These are phyloP conservation scores for barrel medic (Medicago truncatula) DNA, from an alignment of 306 rosid species.

Conservation along the genomic window DNA sequence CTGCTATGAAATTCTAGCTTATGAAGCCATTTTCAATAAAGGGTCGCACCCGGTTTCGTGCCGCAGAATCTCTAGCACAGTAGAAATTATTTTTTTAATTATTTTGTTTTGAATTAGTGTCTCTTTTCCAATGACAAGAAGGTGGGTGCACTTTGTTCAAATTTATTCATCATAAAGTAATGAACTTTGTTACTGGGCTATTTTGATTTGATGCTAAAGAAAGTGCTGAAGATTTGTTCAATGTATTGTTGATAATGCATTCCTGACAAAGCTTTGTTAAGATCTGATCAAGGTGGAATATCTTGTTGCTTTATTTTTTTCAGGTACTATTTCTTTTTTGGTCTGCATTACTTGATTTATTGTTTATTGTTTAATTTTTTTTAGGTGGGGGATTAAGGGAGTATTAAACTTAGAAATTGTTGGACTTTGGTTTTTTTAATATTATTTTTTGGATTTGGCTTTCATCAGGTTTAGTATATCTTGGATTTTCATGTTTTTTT, in stretches of 20 bases:
- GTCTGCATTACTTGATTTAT: conserved; percentile 51
- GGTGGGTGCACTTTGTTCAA: conserved; percentile 40
- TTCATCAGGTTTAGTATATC: conserved; percentile 40
- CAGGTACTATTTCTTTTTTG: conserved; percentile 56
- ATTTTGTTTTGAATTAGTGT: conserved; percentile 47
- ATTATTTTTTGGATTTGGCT: conserved; percentile 40
- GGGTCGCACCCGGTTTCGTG: conserved; percentile 40
- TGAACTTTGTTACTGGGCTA: conserved; percentile 34
- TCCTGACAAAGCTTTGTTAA: conserved; percentile 38
- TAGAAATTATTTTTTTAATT: background rate
- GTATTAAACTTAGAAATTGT: conserved; percentile 35
- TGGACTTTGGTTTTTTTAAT: conserved; percentile 50
- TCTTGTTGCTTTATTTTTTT: conserved; percentile 45
- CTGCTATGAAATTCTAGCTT: conserved; percentile 16
- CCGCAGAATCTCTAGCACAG: conserved; percentile 26
- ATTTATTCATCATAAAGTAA: conserved; percentile 41
- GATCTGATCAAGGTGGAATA: conserved; percentile 65
- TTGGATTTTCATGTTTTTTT: conserved; percentile 38
- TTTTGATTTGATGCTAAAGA: conserved; percentile 39
- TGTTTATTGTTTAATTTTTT: background rate
- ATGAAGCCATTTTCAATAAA: background rate
- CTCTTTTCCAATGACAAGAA: conserved; percentile 42
- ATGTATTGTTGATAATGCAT: conserved; percentile 49
- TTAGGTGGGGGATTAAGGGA: background rate
- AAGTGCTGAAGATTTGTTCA: conserved; percentile 46